Evolutionary conservation across 306 rosid genomes (phyloP), one percentile per base, ranked within the genome.

Genomic region (Pyrus betulifolia): DNA sequence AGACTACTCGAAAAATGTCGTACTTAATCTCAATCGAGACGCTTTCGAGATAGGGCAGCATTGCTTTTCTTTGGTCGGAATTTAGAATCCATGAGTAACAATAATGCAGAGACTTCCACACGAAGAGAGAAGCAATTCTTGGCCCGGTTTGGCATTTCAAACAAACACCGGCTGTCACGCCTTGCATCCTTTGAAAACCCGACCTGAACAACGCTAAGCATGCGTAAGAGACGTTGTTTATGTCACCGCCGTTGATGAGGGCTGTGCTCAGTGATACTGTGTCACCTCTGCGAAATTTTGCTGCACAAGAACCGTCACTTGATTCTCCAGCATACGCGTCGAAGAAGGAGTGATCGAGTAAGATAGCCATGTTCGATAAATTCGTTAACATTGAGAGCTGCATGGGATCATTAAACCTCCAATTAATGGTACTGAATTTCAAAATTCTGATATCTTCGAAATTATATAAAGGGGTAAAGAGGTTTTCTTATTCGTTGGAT

Each of bases 271-370:
- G 73, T 7, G 87, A 89, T 58, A 89, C 76, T 35, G 86, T 85
- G 90, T 87, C 91, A 11, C 93, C 96, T 1, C 69, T 82, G 45
- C 84, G 79, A 63, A 93, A 79, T 65, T 85, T 89, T 67, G 89
- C 89, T 3, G 84, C 83, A 4, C 79, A 42, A 49, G 87, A 81
- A 0, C 97, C 89, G 23, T 91, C 92, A 73, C 80, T 89, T 67
- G 97, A 88, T 44, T 91, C 97, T 70, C 98, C 98, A 0, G 82
- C 98, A 3, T 89, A 85, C 1, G 89, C 85, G 31, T 91, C 96
- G 54, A 91, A 88, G 86, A 91, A 93, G 68, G 83, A 81, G 22
- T 86, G 87, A 15, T 89, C 98, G 8, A 49, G 25, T 78, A 93
- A 72, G 66, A 80, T 76, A 2, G 89, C 90, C 96, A 83, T 89